Evolutionary conservation across 805 yeast genomes (phyloP), one percentile per base, ranked within the genome.

Genomic region (Barnettozyma siamensis): DNA sequence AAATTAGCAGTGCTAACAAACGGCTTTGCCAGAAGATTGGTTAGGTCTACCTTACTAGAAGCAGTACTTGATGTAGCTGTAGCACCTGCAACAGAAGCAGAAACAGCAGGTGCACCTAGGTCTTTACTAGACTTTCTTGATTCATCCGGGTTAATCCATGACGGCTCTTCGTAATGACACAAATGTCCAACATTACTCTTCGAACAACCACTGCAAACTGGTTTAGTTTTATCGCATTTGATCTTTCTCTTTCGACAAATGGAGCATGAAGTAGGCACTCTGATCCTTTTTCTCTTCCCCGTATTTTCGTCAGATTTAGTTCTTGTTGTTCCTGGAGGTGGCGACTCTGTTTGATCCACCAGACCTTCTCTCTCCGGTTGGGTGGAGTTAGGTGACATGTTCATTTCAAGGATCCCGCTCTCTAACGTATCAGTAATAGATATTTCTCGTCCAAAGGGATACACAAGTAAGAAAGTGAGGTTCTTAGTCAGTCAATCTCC

Each of bases 151-250:
- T 78, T 57, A 55, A 70, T 77, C 82, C 82, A 76, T 23, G 69
- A 61, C 28, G 79, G 82, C 44, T 74, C 78, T 53, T 76, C 67
- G 43, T 74, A 76, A 35, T 72, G 73, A 43, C 82, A 76, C 17
- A 76, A 55, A 51, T 75, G 80, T 8, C 65, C 65, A n/a, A 75
- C 79, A 7, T 76, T 77, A 32, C 76, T 73, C 53, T 74, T 75
- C 12, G 62, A 57, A 60, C 82, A 76, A 43, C 75, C 76, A 15
- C 70, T 62, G 55, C 82, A 76, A 37, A 68, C 69, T 1, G 82
- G 82, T 44, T 73, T 69, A 34, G 60, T 61, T 46, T 68, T 66
- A 46, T 69, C 74, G 58, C 75, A 70, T 46, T 50, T 53, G 36
- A 74, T 73, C 52, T 74, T 74, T 42, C 75, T 57, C 49, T 66